phyloP scores from a whole-genome alignment of 2,329 filamentous ascomycete species.

The Aspergillus jensenii region DNA sequence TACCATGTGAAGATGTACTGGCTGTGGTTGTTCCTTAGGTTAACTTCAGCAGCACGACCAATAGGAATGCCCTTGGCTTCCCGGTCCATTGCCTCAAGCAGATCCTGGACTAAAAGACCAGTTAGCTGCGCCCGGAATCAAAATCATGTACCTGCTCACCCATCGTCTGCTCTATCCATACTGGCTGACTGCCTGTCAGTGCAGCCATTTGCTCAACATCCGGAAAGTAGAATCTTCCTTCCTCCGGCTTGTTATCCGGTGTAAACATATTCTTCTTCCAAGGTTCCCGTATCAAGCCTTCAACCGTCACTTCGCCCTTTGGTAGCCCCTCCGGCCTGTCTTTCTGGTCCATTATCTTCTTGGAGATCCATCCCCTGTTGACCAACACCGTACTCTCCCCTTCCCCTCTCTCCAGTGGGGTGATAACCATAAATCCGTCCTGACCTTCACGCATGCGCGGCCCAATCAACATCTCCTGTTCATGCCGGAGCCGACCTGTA shows the following conservation, averaged over 20 bases:
- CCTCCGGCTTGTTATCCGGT: constrained; percentile 80
- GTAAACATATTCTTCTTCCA: constrained; percentile 99
- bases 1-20: constrained; percentile 99
- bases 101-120: constrained; percentile 65
- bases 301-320: constrained; percentile 69
- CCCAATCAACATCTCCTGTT: constrained; percentile 94
- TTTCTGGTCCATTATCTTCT: constrained; percentile 66
- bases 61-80: constrained; percentile 83
- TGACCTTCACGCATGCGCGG: constrained; percentile 85
- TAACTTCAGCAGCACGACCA: constrained; percentile 83
- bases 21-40: constrained; percentile 91
- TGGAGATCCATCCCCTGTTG: constrained; percentile 88
- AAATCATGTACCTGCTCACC: constrained; percentile 51
- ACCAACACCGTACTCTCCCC: constrained; percentile 72
- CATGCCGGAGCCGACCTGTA: constrained; percentile 73
- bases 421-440: constrained; percentile 88
- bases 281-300: constrained; percentile 82
- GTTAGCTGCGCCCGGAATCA: neutral
- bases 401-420: constrained; percentile 73
- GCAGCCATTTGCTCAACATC: constrained; percentile 90
- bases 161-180: constrained; percentile 97
- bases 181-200: constrained; percentile 75
- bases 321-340: constrained; percentile 66
- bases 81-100: constrained; percentile 73
- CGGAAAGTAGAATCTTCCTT: constrained; percentile 89